A percentile compares a stretch with the other conserved stretches of the same genome.
phyloP scores from a whole-genome alignment of 202 grass and related monocot species.

The Schoenoplectus tabernaemontani region DNA sequence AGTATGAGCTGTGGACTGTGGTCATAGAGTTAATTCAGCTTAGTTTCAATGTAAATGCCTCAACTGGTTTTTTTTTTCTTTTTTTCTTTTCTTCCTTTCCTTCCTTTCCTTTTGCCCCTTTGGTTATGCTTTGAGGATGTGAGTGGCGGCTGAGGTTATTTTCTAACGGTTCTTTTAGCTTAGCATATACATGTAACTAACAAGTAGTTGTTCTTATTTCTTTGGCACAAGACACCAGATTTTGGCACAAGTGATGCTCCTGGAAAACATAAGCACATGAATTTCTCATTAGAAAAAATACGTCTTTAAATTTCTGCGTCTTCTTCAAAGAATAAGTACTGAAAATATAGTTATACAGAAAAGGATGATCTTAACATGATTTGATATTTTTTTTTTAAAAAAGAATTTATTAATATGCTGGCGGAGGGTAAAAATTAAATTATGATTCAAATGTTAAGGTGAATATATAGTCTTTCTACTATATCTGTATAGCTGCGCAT shows the following conservation, averaged over 20 bases:
- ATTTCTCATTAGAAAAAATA: background rate
- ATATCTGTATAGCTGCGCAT: too few relatives aligned
- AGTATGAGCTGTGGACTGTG: constrained; percentile 31
- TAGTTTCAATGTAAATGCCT: constrained; percentile 41
- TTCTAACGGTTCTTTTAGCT: background rate
- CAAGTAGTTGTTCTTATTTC: too few relatives aligned
- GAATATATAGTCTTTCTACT: too few relatives aligned
- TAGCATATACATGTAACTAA: constrained; percentile 15
- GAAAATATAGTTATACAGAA: too few relatives aligned
- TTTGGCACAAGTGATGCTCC: background rate
- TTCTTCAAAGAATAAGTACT: too few relatives aligned
- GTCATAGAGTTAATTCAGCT: constrained; percentile 37
- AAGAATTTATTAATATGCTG: too few relatives aligned
- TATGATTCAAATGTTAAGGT: too few relatives aligned
- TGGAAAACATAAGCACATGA: background rate
- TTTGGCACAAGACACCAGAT: too few relatives aligned
- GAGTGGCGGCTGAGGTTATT: constrained; percentile 9
- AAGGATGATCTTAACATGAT: too few relatives aligned
- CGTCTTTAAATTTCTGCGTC: background rate
- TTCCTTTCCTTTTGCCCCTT: too few relatives aligned
- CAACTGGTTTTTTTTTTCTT: background rate
- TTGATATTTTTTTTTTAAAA: too few relatives aligned
- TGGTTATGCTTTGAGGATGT: constrained; percentile 30
- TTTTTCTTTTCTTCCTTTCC: constrained; percentile 18
- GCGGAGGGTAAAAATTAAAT: too few relatives aligned